Percentiles rank a stretch among this genome's conserved stretches.
Conservation (phyloP, 805 yeast species). For the Millerago galiae region DNA sequence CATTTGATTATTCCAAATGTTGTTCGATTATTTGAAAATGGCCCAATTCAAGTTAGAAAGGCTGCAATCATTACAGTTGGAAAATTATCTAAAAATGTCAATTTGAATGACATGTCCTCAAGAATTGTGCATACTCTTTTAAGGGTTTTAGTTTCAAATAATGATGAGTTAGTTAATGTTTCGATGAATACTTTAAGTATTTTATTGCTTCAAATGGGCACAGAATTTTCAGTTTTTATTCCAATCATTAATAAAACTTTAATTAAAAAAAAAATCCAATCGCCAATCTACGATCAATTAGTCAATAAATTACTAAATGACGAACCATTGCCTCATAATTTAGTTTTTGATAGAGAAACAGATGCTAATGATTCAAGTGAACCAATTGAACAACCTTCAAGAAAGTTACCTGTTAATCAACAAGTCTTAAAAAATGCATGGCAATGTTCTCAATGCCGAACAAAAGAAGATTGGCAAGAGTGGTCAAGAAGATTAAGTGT, state of each 20-base stretch:
- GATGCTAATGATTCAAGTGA: conserved; percentile 26
- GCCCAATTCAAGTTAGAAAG: conserved; percentile 49
- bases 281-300: conserved; percentile 72
- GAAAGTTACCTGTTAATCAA: conserved; percentile 68
- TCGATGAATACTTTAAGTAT: conserved; percentile 77
- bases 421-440: conserved; percentile 69
- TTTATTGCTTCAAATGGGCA: conserved; percentile 72
- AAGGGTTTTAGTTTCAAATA: conserved; percentile 47
- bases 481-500: conserved; percentile 88
- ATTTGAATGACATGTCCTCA: conserved; percentile 81
- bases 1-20: conserved; percentile 85
- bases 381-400: conserved; percentile 62
- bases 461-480: conserved; percentile 96
- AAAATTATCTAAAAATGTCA: conserved; percentile 64
- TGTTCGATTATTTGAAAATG: conserved; percentile 72
- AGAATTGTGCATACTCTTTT: conserved; percentile 83
- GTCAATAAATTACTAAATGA: conserved; percentile 72
- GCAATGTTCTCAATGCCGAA: conserved; percentile 85
- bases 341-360: conserved; percentile 61
- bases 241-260: conserved; percentile 72
- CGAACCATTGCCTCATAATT: conserved; percentile 78
- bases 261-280: conserved; percentile 56
- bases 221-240: conserved; percentile 78
- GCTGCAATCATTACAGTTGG: conserved; percentile 83
- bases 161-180: conserved; percentile 56